phyloP scores from a whole-genome alignment of 179 eudicot genomes.

The Spinacia oleracea region DNA sequence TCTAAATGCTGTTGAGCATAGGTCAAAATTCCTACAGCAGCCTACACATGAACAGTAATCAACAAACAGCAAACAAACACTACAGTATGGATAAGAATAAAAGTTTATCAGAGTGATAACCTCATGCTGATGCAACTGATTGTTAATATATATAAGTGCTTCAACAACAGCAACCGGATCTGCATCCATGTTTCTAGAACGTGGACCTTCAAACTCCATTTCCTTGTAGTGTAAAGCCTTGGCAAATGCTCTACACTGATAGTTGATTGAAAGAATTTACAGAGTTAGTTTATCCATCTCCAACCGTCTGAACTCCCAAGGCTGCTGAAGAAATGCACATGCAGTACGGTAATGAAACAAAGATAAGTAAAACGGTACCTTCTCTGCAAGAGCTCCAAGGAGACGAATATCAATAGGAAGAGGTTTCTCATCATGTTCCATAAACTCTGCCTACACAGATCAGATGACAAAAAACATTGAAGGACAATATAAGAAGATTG shows the following conservation, averaged over 20 bases:
- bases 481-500: neutral
- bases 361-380: slow-evolving; percentile 47
- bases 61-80: slow-evolving; percentile 16
- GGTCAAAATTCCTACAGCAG: slow-evolving; percentile 96
- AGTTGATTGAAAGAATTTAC: slow-evolving; percentile 24
- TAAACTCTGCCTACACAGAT: slow-evolving; percentile 83
- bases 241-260: slow-evolving; percentile 98
- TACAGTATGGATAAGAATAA: neutral
- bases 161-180: slow-evolving; percentile 96
- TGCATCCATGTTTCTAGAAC: slow-evolving; percentile 86
- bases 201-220: slow-evolving; percentile 99
- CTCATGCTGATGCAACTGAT: slow-evolving; percentile 99
- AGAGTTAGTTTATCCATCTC: slow-evolving; percentile 8
- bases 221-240: slow-evolving; percentile 98
- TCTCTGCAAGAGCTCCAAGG: slow-evolving; percentile 99
- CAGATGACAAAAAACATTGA: slow-evolving; percentile 21
- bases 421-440: slow-evolving; percentile 98
- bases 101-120: slow-evolving; percentile 32
- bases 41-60: slow-evolving; percentile 48
- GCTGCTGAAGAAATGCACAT: neutral
- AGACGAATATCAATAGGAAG: slow-evolving; percentile 99
- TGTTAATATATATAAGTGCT: slow-evolving; percentile 94
- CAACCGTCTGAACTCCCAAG: neutral
- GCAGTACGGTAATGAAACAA: neutral
- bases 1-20: slow-evolving; percentile 91